Evolutionary conservation across 1,284 basidiomycete genomes (phyloP), one percentile per base, ranked within the genome.

Genomic region (Ganoderma boninense): DNA sequence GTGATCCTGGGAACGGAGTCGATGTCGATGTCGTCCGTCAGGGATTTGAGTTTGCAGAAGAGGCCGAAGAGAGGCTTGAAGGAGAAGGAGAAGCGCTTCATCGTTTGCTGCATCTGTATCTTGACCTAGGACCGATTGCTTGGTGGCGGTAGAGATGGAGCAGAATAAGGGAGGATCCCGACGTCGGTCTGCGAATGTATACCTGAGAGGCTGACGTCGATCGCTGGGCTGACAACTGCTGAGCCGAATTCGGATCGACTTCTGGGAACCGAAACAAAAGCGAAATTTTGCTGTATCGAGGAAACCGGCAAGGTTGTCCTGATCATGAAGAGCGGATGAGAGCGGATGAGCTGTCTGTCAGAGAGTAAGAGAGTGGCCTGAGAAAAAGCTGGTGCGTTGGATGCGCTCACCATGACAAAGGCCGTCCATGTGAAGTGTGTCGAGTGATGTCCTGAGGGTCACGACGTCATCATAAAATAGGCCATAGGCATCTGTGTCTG

Each of bases 191-290:
- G 5, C 7, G 23, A 14, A 52, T 26, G 49, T 52, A 52, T 52
- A 29, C 54, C 54, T 57, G 54, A 8, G 54, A 57, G 54, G 54
- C 54, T 32, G 29, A 8, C 49, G 49, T 52, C 49, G 49, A 52
- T 52, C 49, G 13, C 8, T 52, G 49, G 49, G 49, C 49, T 52
- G 49, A 52, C 49, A 23, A 52, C 13, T 26, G 49, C 20, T 52
- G 49, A 14, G 20, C 49, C 49, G 49, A 52, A 23, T 52, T 52
- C 49, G 49, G 49, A 18, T 57, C 29, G 29, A 67, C 35, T 69
- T 65, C 32, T 57, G 5, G 16, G 14, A 32, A 14, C 54, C 54
- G 54, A 57, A 57, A 35, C 29, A 8, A 29, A 4, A 0, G 29
- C 54, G 29, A 35, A 29, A 20, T 18, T 32, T 10, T 4, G 29